Percentiles rank a stretch among this genome's conserved stretches.
phyloP scores from a whole-genome alignment of 768 basidiomycete species.

The Sporobolomyces pararoseus region DNA sequence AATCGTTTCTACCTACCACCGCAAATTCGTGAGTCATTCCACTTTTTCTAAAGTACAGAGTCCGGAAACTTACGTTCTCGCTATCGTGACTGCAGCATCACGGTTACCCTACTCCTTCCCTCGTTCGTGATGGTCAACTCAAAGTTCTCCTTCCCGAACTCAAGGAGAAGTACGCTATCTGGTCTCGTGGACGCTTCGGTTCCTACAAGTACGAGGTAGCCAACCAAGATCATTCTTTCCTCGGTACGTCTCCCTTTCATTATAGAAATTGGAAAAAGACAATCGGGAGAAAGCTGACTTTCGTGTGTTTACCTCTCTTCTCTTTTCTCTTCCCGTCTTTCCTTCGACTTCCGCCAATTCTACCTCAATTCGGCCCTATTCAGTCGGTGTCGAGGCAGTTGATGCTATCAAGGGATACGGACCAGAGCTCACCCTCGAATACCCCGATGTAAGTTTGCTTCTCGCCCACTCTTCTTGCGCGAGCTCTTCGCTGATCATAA shows the following conservation, averaged over 20 bases:
- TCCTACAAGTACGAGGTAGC: conserved; percentile 46
- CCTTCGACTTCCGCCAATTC: conserved; percentile 42
- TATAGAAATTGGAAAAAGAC: too few species aligned
- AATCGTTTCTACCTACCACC: conserved; percentile 50
- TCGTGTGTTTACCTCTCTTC: not conserved
- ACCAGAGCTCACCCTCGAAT: conserved; percentile 38
- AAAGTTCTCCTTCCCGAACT: conserved; percentile 48
- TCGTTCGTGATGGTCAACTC: conserved; percentile 50
- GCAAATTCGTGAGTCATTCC: conserved; percentile 45
- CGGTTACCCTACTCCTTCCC: conserved; percentile 50
- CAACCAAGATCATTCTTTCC: conserved; percentile 41
- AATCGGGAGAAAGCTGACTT: too few species aligned
- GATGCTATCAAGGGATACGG: conserved; percentile 44
- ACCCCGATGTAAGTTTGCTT: conserved; percentile 27
- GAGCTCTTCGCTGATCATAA: not conserved
- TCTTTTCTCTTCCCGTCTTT: not conserved
- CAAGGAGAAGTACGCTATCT: conserved; percentile 48
- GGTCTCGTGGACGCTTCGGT: conserved; percentile 49
- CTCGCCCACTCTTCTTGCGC: not conserved
- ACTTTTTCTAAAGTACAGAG: not conserved
- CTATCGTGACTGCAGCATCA: conserved; percentile 39
- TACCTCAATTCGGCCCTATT: too few species aligned
- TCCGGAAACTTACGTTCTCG: not conserved
- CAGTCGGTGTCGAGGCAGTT: conserved; percentile 51
- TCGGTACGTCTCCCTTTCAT: not conserved